Base-by-base conservation (phyloP, 768 basidiomycete genomes). In the Obba rivulosa region DNA sequence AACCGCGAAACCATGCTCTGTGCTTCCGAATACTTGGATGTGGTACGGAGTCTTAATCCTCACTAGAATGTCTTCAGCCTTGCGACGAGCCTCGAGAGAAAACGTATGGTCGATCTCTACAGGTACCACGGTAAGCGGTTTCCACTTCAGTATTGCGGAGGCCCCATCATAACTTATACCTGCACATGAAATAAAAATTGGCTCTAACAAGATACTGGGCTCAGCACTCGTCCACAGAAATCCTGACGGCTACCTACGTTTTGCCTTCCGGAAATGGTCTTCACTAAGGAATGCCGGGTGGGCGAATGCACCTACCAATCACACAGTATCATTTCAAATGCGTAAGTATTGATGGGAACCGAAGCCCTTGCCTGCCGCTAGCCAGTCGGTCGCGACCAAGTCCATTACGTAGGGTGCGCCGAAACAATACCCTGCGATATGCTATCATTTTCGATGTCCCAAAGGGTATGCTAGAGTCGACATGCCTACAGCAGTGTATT, bases 101-200 rank as follows among this genome's bases (percentile, higher is more conserved):
- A 84, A 83, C 0, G 79, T 72, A 1, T 56, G 52, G 57, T 84
- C 83, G n/a, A 54, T 67, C 62, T 83, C 81, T 78, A 57, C 5
- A 5, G 13, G 13, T 31, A 31, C 13, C 28, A 21, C 8, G 2
- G n/a, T 34, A 17, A 8, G 23, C 16, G 10, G 11, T 8, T 14
- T 36, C 10, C 17, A n/a, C 25, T 17, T 16, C 10, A 3, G 17
- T 1, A 10, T 2, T 7, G 10, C 4, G 21, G 3, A 14, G 34
- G 5, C 18, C 2, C n/a, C 16, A 9, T n/a, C n/a, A n/a, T 23
- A 4, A 7, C 9, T 4, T 56, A 36, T 44, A 76, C 80, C 80
- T 51, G 79, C 80, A 49, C 78, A 80, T 20, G 77, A 71, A 51
- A 83, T 57, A 2, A 81, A 61, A 8, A 83, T 60, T 0, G 80